Percentiles rank a stretch among this genome's conserved stretches.
phyloP scores from a whole-genome alignment of 2,329 filamentous ascomycete species.

The Chalaropsis ovoidea region DNA sequence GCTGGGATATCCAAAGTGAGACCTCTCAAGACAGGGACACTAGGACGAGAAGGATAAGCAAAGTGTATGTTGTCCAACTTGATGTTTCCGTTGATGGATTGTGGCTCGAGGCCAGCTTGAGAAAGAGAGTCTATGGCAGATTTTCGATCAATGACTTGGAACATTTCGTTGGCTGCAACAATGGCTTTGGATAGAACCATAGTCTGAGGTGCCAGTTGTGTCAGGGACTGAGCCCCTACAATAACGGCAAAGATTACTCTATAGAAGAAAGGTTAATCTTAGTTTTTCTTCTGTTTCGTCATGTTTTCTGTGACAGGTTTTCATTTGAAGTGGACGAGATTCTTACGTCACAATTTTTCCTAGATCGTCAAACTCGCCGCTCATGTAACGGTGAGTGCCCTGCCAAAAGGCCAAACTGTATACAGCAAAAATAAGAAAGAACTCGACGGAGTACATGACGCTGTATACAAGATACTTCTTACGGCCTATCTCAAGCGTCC shows the following conservation, averaged over 20 bases:
- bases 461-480: slow-evolving; percentile 39
- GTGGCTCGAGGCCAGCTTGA: slow-evolving; percentile 31
- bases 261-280: background rate
- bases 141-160: slow-evolving; percentile 39
- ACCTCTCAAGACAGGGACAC: slow-evolving; percentile 37
- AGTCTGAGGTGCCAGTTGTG: slow-evolving; percentile 40
- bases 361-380: slow-evolving; percentile 37
- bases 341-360: slow-evolving; percentile 41
- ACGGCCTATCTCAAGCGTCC: slow-evolving; percentile 34
- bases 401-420: slow-evolving; percentile 45
- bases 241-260: slow-evolving; percentile 42
- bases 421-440: slow-evolving; percentile 40
- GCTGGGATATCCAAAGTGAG: slow-evolving; percentile 38
- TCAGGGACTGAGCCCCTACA: slow-evolving; percentile 39
- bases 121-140: slow-evolving; percentile 38
- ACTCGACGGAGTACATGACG: slow-evolving; percentile 38
- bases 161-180: slow-evolving; percentile 40
- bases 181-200: slow-evolving; percentile 40
- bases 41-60: slow-evolving; percentile 48
- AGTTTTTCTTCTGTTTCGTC: background rate
- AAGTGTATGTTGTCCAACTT: slow-evolving; percentile 42
- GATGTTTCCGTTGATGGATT: slow-evolving; percentile 36
- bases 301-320: background rate
- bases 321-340: too few relatives aligned
- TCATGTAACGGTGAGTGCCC: slow-evolving; percentile 39